These are phyloP conservation scores for Trichoderma breve DNA, from an alignment of 2,329 filamentous ascomycete species.

Conservation along the genomic window DNA sequence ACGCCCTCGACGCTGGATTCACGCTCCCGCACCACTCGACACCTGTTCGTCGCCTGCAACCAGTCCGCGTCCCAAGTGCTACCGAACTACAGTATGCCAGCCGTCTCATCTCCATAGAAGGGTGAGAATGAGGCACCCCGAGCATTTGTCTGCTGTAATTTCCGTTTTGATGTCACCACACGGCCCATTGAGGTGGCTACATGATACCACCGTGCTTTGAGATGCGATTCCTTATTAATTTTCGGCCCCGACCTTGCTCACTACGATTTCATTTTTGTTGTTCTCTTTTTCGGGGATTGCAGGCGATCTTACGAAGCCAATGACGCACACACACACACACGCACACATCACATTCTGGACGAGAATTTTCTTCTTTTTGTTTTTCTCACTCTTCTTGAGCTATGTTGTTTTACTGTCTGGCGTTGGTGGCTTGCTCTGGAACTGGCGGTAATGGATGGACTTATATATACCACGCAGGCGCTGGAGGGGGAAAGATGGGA, in stretches of 20 bases:
- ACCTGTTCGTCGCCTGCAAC: constrained; percentile 37
- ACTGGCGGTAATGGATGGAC: constrained; percentile 23
- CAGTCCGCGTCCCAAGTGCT: not conserved
- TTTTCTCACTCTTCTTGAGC: constrained; percentile 5
- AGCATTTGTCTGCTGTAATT: not conserved
- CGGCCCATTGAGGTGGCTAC: not conserved
- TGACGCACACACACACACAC: constrained; percentile 18
- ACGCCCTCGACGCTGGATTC: constrained; percentile 64
- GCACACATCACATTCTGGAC: constrained; percentile 17
- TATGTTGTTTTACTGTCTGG: constrained; percentile 23
- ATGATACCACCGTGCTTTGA: not conserved
- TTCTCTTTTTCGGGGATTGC: constrained; percentile 4
- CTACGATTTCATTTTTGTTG: not conserved
- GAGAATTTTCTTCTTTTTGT: constrained; percentile 6
- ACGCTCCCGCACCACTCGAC: constrained; percentile 42
- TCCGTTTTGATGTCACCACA: not conserved
- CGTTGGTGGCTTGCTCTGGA: constrained; percentile 25
- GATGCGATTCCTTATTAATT: not conserved
- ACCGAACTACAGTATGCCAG: constrained; percentile 29
- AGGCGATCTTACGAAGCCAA: constrained; percentile 21
- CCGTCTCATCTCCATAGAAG: constrained; percentile 34
- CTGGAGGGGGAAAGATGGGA: not conserved
- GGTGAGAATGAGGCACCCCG: constrained; percentile 22
- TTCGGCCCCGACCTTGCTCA: not conserved
- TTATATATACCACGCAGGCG: constrained; percentile 20